Evolutionary conservation across 2,329 filamentous ascomycete species (phyloP), one percentile per base, ranked within the genome.

Genomic region (Pleurostoma richardsiae): DNA sequence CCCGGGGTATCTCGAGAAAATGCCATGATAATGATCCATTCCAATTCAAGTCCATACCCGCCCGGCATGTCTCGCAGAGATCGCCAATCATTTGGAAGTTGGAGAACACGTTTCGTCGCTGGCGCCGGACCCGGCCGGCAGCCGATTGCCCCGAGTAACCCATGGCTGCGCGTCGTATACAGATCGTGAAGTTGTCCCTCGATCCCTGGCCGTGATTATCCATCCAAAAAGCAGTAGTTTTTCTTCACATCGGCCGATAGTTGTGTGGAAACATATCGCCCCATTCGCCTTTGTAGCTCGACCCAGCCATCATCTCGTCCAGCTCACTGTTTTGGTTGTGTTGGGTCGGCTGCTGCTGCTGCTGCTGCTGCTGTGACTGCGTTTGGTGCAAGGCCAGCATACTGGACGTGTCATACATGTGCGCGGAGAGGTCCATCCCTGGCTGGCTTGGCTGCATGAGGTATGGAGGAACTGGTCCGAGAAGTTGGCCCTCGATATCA

Each of bases 401-500:
- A 43, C 59, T 64, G 40, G 70, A 62, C 8, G 68, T 61, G 49
- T 65, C 61, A 47, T 71, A 77, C 67, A 77, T 71, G 27, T 70
- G 69, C 31, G 62, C 57, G 11, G 67, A 55, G 43, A 74, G 65
- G 47, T 63, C 65, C 55, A 78, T 66, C 29, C 67, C 66, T 33
- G 66, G 60, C 42, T 72, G 69, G 4, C 60, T 59, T 55, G 69
- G 60, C 41, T 83, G 79, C 66, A 86, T 78, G 54, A 90, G 71
- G 58, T 88, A 91, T 36, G 85, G 80, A 11, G 86, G 85, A 36
- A 89, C 73, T 1, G 85, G 80, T 0, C 82, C 83, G 48, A 88
- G 80, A 10, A 90, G 72, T 52, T 90, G 85, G 19, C 85, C 86
- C 57, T 90, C 86, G 43, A 88, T 79, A 45, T 86, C 83, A 52